These are phyloP conservation scores for Cupressus sempervirens DNA, from an alignment of 75 land plant species.

Conservation along the genomic window DNA sequence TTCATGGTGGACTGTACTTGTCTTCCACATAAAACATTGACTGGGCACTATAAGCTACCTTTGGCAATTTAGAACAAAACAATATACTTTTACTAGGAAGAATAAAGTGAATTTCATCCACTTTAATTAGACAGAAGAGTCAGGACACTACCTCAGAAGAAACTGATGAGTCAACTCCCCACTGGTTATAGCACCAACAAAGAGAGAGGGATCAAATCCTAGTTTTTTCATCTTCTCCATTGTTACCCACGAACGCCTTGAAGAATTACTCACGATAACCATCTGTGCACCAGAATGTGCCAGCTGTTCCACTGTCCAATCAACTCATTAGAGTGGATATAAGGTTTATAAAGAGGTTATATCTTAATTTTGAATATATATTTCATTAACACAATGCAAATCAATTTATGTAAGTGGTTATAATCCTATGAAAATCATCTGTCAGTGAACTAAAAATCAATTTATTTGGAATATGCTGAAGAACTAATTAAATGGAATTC, in stretches of 20 bases:
- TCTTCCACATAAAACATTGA: background rate
- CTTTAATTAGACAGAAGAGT: background rate
- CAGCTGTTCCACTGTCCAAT: constrained; percentile 52
- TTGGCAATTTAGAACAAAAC: background rate
- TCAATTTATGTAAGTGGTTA: background rate
- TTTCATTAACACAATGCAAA: background rate
- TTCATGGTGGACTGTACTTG: background rate
- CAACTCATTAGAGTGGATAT: background rate
- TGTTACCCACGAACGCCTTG: constrained; percentile 63
- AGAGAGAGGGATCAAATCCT: constrained; percentile 76
- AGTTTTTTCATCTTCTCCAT: constrained; percentile 59
- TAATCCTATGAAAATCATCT: background rate
- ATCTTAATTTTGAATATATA: background rate
- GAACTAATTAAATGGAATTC: background rate
- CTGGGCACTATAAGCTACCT: background rate
- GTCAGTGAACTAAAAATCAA: background rate
- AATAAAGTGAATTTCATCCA: background rate
- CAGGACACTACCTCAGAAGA: constrained; percentile 32
- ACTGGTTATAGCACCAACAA: constrained; percentile 78
- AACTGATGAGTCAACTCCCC: constrained; percentile 83
- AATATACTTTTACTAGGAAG: background rate
- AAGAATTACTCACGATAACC: constrained; percentile 78
- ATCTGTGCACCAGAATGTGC: constrained; percentile 63
- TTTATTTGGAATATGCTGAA: background rate
- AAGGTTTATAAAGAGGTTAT: background rate